Base-by-base conservation (phyloP, 116 monocot genomes). In the Iris pallida region DNA sequence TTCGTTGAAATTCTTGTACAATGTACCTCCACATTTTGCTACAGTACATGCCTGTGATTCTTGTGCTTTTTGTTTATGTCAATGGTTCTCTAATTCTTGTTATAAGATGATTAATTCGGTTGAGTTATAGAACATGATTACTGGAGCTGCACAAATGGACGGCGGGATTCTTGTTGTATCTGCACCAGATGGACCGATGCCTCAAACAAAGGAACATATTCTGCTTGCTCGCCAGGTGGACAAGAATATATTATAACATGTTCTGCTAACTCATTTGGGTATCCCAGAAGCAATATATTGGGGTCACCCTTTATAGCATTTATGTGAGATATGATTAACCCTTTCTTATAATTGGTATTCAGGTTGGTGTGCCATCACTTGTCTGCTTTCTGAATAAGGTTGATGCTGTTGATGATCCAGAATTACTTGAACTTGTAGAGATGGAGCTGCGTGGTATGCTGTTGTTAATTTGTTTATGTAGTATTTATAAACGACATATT, bases 81-180 rank as follows among this genome's bases (percentile, higher is more conserved):
- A 30, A 3, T 30, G 30, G 30, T 30, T 30, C 30, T 30, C 30
- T 30, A 30, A 30, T 30, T 30, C 30, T 3, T 30, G 30, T 30
- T 30, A 1, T n/a, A n/a, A n/a, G 15, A 11, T 12, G 3, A 70
- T 73, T n/a, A 63, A 58, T 71, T 60, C 3, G 30, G 30, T 3
- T 43, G 42, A 55, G 8, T 67, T 43, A 56, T 68, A 96, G 95
- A 96, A 96, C 70, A 96, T 96, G 95, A 96, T 96, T 75, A 96
- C 95, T 75, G 95, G 95, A 66, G 95, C 95, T 81, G 95, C 95
- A 56, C 95, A 96, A 89, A 96, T 96, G 92, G 95, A 96, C 76
- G 95, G 95, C 65, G 95, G 91, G 14, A 96, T 96, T 75, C 91
- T 96, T 73, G 95, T 96, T 51, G 95, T 96, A 42, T 96, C 95